Evolutionary conservation across 2,329 filamentous ascomycete species (phyloP).

Genomic region (Clathrospora elynae): DNA sequence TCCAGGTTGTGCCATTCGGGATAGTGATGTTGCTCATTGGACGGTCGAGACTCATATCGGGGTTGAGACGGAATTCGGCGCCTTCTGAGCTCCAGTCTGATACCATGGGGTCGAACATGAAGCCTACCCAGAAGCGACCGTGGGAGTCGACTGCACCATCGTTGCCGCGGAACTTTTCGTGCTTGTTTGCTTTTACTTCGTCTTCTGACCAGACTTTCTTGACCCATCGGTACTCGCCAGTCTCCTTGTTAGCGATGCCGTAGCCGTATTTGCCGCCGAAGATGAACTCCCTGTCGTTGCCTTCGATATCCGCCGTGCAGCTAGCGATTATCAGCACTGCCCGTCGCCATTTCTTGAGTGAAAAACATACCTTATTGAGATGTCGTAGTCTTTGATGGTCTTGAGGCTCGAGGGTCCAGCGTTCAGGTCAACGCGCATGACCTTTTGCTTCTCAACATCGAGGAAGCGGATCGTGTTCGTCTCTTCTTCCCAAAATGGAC

Average conservation of each 20-base stretch:
- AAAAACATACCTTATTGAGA: slow-evolving; percentile 57
- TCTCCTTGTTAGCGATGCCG: slow-evolving; percentile 72
- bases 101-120: slow-evolving; percentile 79
- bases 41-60: slow-evolving; percentile 63
- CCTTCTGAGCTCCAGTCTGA: slow-evolving; percentile 65
- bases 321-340: slow-evolving; percentile 16
- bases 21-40: slow-evolving; percentile 71
- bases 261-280: slow-evolving; percentile 82
- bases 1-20: slow-evolving; percentile 86
- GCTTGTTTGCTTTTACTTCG: slow-evolving; percentile 53
- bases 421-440: slow-evolving; percentile 72
- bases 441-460: slow-evolving; percentile 77
- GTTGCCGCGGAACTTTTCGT: slow-evolving; percentile 67
- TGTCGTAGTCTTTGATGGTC: slow-evolving; percentile 61
- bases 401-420: slow-evolving; percentile 65
- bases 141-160: slow-evolving; percentile 81
- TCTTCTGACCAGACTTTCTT: slow-evolving; percentile 61
- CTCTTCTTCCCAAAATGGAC: slow-evolving; percentile 71
- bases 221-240: slow-evolving; percentile 61
- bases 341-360: background rate
- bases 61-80: slow-evolving; percentile 73
- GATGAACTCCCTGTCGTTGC: slow-evolving; percentile 70
- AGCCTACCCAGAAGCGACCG: slow-evolving; percentile 83
- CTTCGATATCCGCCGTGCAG: slow-evolving; percentile 75
- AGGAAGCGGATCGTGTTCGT: slow-evolving; percentile 74